phyloP scores from a whole-genome alignment of 169 alveolate species.

The Plasmodium ovale region DNA sequence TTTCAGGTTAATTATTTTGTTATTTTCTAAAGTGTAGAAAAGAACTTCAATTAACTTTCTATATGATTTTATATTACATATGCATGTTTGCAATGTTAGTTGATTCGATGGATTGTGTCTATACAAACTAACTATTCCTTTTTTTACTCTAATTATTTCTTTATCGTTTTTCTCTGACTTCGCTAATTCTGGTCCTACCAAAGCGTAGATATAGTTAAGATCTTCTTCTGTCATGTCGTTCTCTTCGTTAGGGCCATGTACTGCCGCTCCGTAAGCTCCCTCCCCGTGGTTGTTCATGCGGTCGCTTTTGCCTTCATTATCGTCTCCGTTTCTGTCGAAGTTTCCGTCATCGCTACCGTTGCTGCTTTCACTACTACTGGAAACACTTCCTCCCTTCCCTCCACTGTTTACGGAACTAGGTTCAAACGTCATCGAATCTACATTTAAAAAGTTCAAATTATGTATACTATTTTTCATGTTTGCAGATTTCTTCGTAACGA shows the following conservation, averaged over 20 bases:
- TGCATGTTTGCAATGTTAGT: constrained; percentile 27
- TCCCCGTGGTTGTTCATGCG: neutral
- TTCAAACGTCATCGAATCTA: constrained; percentile 52
- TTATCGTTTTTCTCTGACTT: constrained; percentile 15
- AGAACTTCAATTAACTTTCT: constrained; percentile 42
- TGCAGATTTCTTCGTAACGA: constrained; percentile 34
- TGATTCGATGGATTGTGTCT: constrained; percentile 11
- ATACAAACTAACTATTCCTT: constrained; percentile 30
- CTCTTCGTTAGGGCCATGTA: neutral
- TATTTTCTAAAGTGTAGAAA: constrained; percentile 32
- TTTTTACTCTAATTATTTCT: constrained; percentile 41
- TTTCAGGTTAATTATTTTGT: constrained; percentile 4
- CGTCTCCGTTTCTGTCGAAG: no score
- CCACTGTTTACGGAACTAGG: neutral
- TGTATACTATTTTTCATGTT: constrained; percentile 66
- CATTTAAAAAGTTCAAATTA: constrained; percentile 23
- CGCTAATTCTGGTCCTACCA: neutral
- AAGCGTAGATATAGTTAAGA: constrained; percentile 23
- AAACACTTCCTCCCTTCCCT: neutral
- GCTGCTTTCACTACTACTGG: neutral
- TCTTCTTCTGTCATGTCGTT: constrained; percentile 21
- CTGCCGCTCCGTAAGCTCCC: neutral
- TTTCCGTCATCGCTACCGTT: neutral
- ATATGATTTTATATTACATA: constrained; percentile 11
- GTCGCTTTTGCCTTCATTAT: neutral